Conservation (phyloP, 495 filamentous ascomycete species). For the Xylaria sp. region DNA sequence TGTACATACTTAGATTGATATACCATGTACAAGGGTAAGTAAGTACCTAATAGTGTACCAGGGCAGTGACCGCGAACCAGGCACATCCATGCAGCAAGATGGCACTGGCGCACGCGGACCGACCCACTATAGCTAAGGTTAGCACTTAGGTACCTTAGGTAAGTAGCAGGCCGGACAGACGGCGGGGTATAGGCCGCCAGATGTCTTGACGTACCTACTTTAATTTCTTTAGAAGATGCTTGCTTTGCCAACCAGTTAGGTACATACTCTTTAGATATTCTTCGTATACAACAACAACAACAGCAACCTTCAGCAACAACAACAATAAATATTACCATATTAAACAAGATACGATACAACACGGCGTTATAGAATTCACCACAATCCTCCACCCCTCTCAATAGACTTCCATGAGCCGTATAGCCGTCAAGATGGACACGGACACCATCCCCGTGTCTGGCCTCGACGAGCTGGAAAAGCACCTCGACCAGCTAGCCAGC, state of each 20-base stretch:
- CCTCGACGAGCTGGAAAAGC: slow-evolving; percentile 55
- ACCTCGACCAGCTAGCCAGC: slow-evolving; percentile 54
- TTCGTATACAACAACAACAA: background rate
- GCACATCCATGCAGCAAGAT: background rate
- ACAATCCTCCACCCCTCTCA: background rate
- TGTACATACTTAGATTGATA: too few relatives aligned
- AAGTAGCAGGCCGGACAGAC: background rate
- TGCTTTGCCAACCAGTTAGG: background rate
- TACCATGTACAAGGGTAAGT: too few relatives aligned
- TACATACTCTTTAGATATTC: background rate
- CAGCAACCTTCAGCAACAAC: background rate
- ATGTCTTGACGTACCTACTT: too few relatives aligned
- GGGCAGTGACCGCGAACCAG: background rate
- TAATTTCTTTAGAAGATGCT: too few relatives aligned
- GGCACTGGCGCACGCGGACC: background rate
- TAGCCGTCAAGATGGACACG: slow-evolving; percentile 40
- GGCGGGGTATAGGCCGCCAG: background rate
- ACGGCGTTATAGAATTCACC: background rate
- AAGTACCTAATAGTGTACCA: too few relatives aligned
- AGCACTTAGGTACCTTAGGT: too few relatives aligned
- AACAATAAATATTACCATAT: background rate
- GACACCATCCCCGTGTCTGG: slow-evolving; percentile 51
- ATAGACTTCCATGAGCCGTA: slow-evolving; percentile 18
- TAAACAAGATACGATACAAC: background rate
- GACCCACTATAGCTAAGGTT: background rate